Evolutionary conservation across 2,329 filamentous ascomycete genomes (phyloP), one percentile per base, ranked within the genome.

Genomic region (Stagonosporopsis vannaccii): DNA sequence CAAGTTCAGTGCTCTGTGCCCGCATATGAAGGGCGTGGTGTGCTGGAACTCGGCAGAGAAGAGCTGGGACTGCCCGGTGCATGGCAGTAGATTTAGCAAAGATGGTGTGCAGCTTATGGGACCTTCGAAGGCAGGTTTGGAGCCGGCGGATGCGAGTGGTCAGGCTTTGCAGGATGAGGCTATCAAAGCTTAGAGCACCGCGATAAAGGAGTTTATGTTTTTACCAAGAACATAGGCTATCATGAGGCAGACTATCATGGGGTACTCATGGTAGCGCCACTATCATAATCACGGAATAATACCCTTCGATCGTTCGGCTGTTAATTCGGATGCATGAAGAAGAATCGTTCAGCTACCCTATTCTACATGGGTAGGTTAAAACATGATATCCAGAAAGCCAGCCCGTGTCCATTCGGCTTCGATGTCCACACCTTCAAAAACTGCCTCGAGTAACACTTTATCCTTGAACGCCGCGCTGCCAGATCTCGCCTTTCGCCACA

Each of bases 1-100:
- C 28, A 79, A 78, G 61, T 81, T 82, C 67, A 84, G 79, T 40
- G 84, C 83, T 0, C 51, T 87, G 0, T 87, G 84, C 60, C 83
- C 84, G 6, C 83, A 86, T 62, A 58, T 86, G 70, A 79, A 83
- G 53, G 84, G 81, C 0, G 80, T 86, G 0, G 78, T 86, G 0
- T 83, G 81, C 66, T 86, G 84, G 83, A 86, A 86, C 56, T 60
- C 70, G 5, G 72, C 63, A 0, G 65, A 68, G 56, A 69, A 68
- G 65, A 68, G 67, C 32, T 69, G 67, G 62, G 84, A 86, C 67
- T 86, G 83, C 60, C 83, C 84, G 0, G 71, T 80, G 4, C 78
- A 80, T 66, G 78, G 78, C 0, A 77, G 72, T 58, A 66, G 78
- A 17, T 81, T 80, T 56, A 77, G 73, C 37, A 75, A 75, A 39